Evolutionary conservation across 2,329 filamentous ascomycete genomes (phyloP).

Genomic region (Alternaria arborescens): DNA sequence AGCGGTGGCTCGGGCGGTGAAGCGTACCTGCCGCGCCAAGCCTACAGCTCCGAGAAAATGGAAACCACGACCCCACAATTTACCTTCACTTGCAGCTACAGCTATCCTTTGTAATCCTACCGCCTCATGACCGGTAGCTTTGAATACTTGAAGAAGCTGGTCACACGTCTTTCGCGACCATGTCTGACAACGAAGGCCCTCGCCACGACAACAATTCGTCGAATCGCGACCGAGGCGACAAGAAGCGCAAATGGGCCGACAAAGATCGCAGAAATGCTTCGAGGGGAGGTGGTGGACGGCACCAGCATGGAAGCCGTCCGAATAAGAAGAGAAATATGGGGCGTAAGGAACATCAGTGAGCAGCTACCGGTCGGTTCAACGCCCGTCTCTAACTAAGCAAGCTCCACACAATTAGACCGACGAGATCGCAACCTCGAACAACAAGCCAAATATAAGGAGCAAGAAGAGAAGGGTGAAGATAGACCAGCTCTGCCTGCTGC

Average conservation of each 20-base stretch:
- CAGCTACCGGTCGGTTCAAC: conserved; percentile 6
- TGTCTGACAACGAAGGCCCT: conserved; percentile 32
- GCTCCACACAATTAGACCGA: conserved; percentile 57
- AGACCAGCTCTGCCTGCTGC: conserved; percentile 63
- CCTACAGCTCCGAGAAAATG: conserved; percentile 31
- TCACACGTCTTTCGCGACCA: conserved; percentile 31
- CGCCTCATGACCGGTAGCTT: conserved; percentile 35
- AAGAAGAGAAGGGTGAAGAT: conserved; percentile 47
- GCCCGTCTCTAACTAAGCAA: conserved; percentile 54
- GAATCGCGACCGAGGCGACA: conserved; percentile 39
- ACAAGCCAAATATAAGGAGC: conserved; percentile 51
- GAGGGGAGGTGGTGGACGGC: conserved; percentile 43
- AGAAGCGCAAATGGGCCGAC: conserved; percentile 45
- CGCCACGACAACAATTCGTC: conserved; percentile 33
- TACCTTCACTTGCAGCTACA: conserved; percentile 11
- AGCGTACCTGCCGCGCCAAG: conserved; percentile 34
- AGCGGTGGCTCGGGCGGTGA: conserved; percentile 34
- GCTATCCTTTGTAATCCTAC: conserved; percentile 7
- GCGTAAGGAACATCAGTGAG: conserved; percentile 71
- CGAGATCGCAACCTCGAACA: conserved; percentile 55
- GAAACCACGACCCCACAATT: conserved; percentile 24
- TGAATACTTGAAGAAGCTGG: conserved; percentile 33
- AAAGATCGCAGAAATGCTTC: conserved; percentile 35
- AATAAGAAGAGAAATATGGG: conserved; percentile 74
- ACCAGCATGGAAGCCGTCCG: conserved; percentile 51